A percentile compares a stretch with the other conserved stretches of the same genome.
These are phyloP conservation scores for Russula olivacea DNA, from an alignment of 768 basidiomycete species.

Conservation along the genomic window DNA sequence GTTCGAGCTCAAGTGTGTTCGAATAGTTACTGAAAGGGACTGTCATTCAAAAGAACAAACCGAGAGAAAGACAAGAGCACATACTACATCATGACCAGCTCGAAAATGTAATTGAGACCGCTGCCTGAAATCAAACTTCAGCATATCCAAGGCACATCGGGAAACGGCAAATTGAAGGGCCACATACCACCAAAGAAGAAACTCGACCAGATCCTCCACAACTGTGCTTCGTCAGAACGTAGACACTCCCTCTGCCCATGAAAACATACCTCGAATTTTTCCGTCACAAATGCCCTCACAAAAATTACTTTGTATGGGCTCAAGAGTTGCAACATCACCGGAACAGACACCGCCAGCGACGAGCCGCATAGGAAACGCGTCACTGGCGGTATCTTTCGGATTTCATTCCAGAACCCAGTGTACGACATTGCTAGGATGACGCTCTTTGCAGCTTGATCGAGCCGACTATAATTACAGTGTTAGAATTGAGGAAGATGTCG, in stretches of 20 bases:
- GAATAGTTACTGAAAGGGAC: conserved; percentile 50
- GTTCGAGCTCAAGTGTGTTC: conserved; percentile 55
- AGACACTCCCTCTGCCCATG: not conserved
- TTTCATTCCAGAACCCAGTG: conserved; percentile 39
- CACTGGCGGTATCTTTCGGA: conserved; percentile 78
- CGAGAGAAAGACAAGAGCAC: conserved; percentile 21
- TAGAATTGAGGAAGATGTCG: not conserved
- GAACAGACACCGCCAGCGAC: conserved; percentile 52
- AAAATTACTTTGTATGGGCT: conserved; percentile 52
- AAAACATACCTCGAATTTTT: conserved; percentile 48
- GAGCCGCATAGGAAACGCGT: conserved; percentile 66
- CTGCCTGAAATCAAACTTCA: conserved; percentile 32
- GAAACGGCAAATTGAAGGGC: not conserved
- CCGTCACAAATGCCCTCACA: conserved; percentile 39
- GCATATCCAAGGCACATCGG: not conserved
- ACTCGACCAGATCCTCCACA: conserved; percentile 69
- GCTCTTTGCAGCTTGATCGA: not conserved
- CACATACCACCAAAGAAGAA: conserved; percentile 62
- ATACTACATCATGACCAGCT: conserved; percentile 67
- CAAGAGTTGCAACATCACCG: conserved; percentile 50
- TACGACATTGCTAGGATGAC: conserved; percentile 18
- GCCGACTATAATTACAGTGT: not conserved
- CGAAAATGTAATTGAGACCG: conserved; percentile 56
- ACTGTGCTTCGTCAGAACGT: conserved; percentile 34
- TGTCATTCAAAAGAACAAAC: conserved; percentile 1